phyloP scores from a whole-genome alignment of 306 rosid species.

The Cicer judaicum region DNA sequence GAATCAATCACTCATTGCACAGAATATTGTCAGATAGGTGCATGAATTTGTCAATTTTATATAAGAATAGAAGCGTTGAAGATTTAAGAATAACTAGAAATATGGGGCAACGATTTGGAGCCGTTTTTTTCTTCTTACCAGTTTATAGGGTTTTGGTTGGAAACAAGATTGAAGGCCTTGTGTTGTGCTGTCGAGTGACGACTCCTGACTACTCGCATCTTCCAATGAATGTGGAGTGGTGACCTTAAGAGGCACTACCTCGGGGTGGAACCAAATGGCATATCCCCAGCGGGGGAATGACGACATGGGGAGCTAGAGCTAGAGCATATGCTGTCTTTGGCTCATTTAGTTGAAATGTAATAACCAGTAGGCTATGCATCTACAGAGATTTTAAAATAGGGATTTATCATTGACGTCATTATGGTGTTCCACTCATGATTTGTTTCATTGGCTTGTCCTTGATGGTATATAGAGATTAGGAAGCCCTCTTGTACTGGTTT shows the following conservation, averaged over 20 bases:
- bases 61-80: not conserved
- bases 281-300: too few relatives aligned
- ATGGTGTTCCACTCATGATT: not conserved
- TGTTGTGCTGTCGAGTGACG: not conserved
- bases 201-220: too few relatives aligned
- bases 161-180: not conserved
- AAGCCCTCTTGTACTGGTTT: constrained; percentile 4
- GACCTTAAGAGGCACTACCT: too few relatives aligned
- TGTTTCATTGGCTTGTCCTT: constrained; percentile 30
- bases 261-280: too few relatives aligned
- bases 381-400: not conserved
- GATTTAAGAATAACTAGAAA: constrained; percentile 9
- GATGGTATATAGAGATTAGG: constrained; percentile 5
- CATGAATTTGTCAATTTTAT: not conserved
- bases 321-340: not conserved
- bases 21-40: not conserved
- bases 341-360: constrained; percentile 1
- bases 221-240: too few relatives aligned
- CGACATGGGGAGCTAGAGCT: too few relatives aligned
- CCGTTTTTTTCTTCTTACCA: not conserved
- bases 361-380: not conserved
- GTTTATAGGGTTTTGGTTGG: not conserved
- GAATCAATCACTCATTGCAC: constrained; percentile 3
- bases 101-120: not conserved
- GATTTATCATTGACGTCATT: constrained; percentile 2